Evolutionary conservation across 495 filamentous ascomycete species (phyloP).

Genomic region (Hypomontagnella submonticulosa): DNA sequence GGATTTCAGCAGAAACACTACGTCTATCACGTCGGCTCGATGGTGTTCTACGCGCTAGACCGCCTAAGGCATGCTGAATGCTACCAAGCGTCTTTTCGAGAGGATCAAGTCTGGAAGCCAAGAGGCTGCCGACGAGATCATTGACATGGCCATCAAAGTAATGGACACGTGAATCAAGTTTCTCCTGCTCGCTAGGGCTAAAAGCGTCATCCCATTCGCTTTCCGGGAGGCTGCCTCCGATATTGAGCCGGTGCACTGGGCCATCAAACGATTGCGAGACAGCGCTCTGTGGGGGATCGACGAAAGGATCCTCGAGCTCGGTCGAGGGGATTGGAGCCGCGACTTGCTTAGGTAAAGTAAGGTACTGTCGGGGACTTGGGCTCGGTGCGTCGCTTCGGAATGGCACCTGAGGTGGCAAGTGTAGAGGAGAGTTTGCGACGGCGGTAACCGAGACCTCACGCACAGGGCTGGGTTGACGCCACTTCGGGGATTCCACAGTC

Average conservation of each 20-base stretch:
- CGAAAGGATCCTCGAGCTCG: slow-evolving; percentile 61
- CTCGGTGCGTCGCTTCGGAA: slow-evolving; percentile 79
- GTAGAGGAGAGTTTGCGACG: slow-evolving; percentile 59
- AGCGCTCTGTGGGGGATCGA: slow-evolving; percentile 54
- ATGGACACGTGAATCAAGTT: slow-evolving; percentile 73
- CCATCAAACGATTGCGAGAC: slow-evolving; percentile 58
- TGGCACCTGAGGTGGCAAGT: slow-evolving; percentile 64
- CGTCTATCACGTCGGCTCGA: slow-evolving; percentile 61
- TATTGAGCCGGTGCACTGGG: slow-evolving; percentile 73
- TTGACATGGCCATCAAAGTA: slow-evolving; percentile 94
- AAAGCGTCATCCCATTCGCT: slow-evolving; percentile 94
- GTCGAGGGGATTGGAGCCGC: slow-evolving; percentile 50
- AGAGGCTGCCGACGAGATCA: slow-evolving; percentile 79
- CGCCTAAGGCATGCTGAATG: slow-evolving; percentile 75
- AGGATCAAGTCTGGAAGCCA: slow-evolving; percentile 79
- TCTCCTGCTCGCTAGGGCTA: slow-evolving; percentile 82
- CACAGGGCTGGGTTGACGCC: slow-evolving; percentile 56
- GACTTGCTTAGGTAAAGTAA: slow-evolving; percentile 48
- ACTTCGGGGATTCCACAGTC: slow-evolving; percentile 60
- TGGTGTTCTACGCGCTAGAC: slow-evolving; percentile 53
- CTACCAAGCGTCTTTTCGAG: slow-evolving; percentile 78
- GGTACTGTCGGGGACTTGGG: slow-evolving; percentile 74
- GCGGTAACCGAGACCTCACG: slow-evolving; percentile 50
- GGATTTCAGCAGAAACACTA: slow-evolving; percentile 71
- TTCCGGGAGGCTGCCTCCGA: slow-evolving; percentile 69